Evolutionary conservation across 192 early-diverging fungal genomes (phyloP).

Genomic region (Coemansia sp.): DNA sequence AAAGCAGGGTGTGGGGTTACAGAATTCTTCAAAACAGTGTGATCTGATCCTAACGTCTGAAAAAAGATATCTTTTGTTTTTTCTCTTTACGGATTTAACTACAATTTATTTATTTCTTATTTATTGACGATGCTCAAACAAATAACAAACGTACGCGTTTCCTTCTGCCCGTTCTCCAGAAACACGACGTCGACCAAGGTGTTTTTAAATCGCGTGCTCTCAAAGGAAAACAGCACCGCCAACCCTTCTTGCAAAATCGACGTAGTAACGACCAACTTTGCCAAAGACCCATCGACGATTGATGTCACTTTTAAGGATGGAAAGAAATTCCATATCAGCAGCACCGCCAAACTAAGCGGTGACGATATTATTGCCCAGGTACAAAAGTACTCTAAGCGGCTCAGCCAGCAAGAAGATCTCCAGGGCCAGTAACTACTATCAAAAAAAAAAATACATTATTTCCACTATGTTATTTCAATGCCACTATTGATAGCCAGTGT

Average conservation of each 20-base stretch:
- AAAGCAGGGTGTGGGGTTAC: neutral
- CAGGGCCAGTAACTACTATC: slow-evolving; percentile 32
- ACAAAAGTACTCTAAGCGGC: slow-evolving; percentile 43
- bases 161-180: slow-evolving; percentile 49
- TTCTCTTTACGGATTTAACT: neutral
- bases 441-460: neutral
- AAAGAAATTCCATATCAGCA: slow-evolving; percentile 39
- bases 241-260: slow-evolving; percentile 56
- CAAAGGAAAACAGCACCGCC: slow-evolving; percentile 39
- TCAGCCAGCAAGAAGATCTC: slow-evolving; percentile 55
- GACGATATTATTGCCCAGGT: slow-evolving; percentile 43
- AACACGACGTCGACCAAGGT: slow-evolving; percentile 47
- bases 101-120: neutral
- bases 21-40: neutral
- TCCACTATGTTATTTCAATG: neutral
- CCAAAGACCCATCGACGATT: slow-evolving; percentile 38
- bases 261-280: slow-evolving; percentile 21
- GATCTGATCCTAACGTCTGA: neutral
- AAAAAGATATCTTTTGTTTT: too few species aligned
- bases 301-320: slow-evolving; percentile 56
- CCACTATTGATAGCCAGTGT: slow-evolving; percentile 30
- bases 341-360: slow-evolving; percentile 26
- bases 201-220: slow-evolving; percentile 48
- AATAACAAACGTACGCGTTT: slow-evolving; percentile 43
- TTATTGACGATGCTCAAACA: slow-evolving; percentile 46